phyloP scores from a whole-genome alignment of 2,329 filamentous ascomycete genomes.

The Fusarium neocosmosporiellum region DNA sequence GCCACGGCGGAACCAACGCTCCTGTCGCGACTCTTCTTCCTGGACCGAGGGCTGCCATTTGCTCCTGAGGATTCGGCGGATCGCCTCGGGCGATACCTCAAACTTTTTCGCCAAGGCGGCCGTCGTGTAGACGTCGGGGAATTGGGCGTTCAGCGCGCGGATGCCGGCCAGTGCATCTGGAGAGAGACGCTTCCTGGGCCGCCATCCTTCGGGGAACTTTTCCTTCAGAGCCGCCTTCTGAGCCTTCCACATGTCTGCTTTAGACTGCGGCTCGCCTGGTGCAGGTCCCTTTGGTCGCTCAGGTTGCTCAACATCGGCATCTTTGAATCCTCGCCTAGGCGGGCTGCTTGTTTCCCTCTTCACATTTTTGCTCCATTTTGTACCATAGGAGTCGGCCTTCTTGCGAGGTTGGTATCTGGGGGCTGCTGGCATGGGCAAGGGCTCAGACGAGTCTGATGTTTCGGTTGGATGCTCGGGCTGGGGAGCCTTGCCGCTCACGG shows the following conservation, averaged over 20 bases:
- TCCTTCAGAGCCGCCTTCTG: conserved; percentile 80
- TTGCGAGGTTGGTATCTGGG: not conserved
- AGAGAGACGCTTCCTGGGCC: conserved; percentile 85
- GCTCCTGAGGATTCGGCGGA: conserved; percentile 85
- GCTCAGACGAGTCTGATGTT: not conserved
- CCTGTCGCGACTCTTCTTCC: conserved; percentile 67
- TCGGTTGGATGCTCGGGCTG: conserved; percentile 2
- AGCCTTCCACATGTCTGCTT: conserved; percentile 72
- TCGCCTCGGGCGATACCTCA: conserved; percentile 85
- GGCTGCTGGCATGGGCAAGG: conserved; percentile 19
- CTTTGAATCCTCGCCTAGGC: not conserved
- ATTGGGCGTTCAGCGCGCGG: conserved; percentile 80
- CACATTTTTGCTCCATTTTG: not conserved
- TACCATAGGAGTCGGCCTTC: not conserved
- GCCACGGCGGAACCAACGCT: conserved; percentile 71
- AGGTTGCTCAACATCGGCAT: not conserved
- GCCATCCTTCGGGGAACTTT: conserved; percentile 88
- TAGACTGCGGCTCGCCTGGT: conserved; percentile 23
- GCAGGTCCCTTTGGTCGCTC: conserved; percentile 23
- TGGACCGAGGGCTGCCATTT: conserved; percentile 76
- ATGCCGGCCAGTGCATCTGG: conserved; percentile 94
- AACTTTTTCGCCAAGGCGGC: conserved; percentile 80
- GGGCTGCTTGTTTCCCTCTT: not conserved
- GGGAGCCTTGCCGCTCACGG: conserved; percentile 8
- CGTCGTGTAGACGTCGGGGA: conserved; percentile 82